phyloP scores from a whole-genome alignment of 371 early-diverging fungal species.

The Apophysomyces variabilis region DNA sequence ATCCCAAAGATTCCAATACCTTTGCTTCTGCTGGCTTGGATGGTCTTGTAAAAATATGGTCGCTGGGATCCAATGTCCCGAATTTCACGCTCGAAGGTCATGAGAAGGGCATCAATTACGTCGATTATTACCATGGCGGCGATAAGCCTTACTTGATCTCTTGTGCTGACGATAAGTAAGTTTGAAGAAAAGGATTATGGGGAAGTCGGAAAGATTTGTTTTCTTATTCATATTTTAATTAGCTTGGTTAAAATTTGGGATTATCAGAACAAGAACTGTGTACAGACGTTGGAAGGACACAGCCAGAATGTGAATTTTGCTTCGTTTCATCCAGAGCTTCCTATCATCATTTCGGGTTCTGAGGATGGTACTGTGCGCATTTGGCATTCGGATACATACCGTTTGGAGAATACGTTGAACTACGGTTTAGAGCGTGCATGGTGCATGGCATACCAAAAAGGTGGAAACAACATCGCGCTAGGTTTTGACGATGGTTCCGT shows the following conservation, averaged over 20 bases:
- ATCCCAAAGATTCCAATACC: constrained; percentile 96
- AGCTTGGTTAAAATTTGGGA: constrained; percentile 96
- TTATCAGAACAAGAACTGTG: constrained; percentile 98
- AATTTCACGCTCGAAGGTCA: constrained; percentile 96
- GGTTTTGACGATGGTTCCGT: constrained; percentile 97
- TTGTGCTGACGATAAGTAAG: constrained; percentile 89
- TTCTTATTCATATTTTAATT: not conserved
- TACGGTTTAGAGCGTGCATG: constrained; percentile 97
- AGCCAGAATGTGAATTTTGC: constrained; percentile 96
- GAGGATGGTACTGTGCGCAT: constrained; percentile 97
- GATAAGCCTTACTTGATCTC: constrained; percentile 95
- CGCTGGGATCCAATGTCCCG: constrained; percentile 77
- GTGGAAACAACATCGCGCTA: constrained; percentile 90
- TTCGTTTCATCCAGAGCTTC: constrained; percentile 96
- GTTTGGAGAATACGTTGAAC: constrained; percentile 94
- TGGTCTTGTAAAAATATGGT: constrained; percentile 93
- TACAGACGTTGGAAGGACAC: constrained; percentile 98
- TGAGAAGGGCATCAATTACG: constrained; percentile 92
- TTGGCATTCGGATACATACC: constrained; percentile 98
- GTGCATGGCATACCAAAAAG: constrained; percentile 86
- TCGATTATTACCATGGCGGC: constrained; percentile 93
- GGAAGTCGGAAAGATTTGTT: constrained; percentile 41
- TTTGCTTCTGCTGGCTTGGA: constrained; percentile 95
- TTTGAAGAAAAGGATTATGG: not conserved
- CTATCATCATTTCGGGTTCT: constrained; percentile 95